A percentile compares a stretch with the other conserved stretches of the same genome.
These are phyloP conservation scores for Casaregolazyma lundiana DNA, from an alignment of 1,139 yeast genomes.

Conservation along the genomic window DNA sequence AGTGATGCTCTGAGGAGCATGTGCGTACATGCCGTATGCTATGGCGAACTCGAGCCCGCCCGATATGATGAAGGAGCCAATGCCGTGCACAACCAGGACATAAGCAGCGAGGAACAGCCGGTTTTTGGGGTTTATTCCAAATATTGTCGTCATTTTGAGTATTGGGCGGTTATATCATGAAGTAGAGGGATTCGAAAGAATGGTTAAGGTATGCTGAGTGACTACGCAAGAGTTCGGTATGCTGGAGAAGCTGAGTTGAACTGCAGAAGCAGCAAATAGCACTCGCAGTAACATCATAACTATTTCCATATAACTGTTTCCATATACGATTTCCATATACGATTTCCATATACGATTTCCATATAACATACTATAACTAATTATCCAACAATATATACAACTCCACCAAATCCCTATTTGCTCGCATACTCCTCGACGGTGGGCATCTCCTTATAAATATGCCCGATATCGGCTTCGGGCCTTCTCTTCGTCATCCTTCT, in stretches of 20 bases:
- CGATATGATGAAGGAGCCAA: conserved; percentile 8
- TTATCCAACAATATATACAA: too few species aligned
- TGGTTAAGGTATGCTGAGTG: background rate
- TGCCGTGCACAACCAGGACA: conserved; percentile 6
- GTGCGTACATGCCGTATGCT: conserved; percentile 11
- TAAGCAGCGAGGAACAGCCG: conserved; percentile 1
- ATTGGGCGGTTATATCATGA: background rate
- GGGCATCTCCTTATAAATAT: too few species aligned
- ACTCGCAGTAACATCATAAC: too few species aligned
- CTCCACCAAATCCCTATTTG: too few species aligned
- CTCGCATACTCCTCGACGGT: too few species aligned
- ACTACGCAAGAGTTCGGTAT: background rate
- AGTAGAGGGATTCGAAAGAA: background rate
- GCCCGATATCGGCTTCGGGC: too few species aligned
- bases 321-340: too few species aligned
- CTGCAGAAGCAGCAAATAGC: too few species aligned
- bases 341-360: too few species aligned
- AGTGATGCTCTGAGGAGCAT: conserved; percentile 4
- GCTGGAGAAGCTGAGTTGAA: too few species aligned
- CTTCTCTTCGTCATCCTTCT: background rate
- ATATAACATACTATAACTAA: too few species aligned
- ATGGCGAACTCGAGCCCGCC: conserved; percentile 12
- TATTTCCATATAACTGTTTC: too few species aligned
- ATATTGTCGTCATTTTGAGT: conserved; percentile 3
- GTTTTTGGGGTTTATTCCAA: conserved; percentile 7